Evolutionary conservation across 495 filamentous ascomycete genomes (phyloP).

Genomic region (Gamarada debralockiae): DNA sequence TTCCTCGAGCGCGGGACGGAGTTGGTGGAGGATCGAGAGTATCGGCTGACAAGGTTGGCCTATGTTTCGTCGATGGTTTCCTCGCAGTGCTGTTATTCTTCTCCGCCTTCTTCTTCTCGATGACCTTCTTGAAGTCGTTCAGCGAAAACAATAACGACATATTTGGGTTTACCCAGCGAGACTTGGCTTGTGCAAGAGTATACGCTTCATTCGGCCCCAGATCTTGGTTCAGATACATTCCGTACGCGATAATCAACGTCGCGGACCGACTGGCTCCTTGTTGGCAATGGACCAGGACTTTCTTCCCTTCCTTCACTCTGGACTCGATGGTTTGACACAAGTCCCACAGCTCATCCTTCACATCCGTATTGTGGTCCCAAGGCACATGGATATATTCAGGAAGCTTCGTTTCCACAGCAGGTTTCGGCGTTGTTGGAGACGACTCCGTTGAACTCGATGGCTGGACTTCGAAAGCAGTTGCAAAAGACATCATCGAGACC

Average conservation of each 20-base stretch:
- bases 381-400: slow-evolving; percentile 95
- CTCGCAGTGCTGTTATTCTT: slow-evolving; percentile 27
- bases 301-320: slow-evolving; percentile 73
- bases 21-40: slow-evolving; percentile 32
- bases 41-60: slow-evolving; percentile 48
- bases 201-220: slow-evolving; percentile 92
- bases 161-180: slow-evolving; percentile 95
- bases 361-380: slow-evolving; percentile 98
- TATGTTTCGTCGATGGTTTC: slow-evolving; percentile 39
- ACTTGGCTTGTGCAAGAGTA: slow-evolving; percentile 80
- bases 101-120: slow-evolving; percentile 43
- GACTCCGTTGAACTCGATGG: slow-evolving; percentile 32
- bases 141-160: slow-evolving; percentile 98
- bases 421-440: slow-evolving; percentile 57
- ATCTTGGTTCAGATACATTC: slow-evolving; percentile 84
- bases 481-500: slow-evolving; percentile 62
- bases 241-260: slow-evolving; percentile 95
- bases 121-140: slow-evolving; percentile 80
- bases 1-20: slow-evolving; percentile 20
- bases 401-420: slow-evolving; percentile 36
- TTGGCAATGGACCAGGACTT: slow-evolving; percentile 90
- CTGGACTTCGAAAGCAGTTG: slow-evolving; percentile 64
- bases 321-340: slow-evolving; percentile 88
- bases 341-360: slow-evolving; percentile 75
- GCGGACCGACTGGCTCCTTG: slow-evolving; percentile 94